Evolutionary conservation across 352 stramenopile genomes (phyloP), one percentile per base, ranked within the genome.

Genomic region (Phytophthora podocarpi): DNA sequence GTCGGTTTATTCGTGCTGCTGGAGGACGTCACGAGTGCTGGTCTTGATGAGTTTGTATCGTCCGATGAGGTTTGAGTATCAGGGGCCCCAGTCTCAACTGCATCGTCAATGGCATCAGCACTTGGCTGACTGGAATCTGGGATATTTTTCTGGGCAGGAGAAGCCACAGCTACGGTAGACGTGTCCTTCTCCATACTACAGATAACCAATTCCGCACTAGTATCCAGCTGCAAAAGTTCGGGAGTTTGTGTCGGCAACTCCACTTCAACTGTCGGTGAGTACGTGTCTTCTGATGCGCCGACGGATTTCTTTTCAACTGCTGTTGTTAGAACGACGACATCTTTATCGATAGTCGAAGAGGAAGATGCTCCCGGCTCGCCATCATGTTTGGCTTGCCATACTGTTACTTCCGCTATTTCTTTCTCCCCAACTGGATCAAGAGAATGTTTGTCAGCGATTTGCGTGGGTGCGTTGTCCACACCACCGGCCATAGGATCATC

Each of bases 261-360:
- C 6, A 8, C 18, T n/a, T 40, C 47, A 24, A 47, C 26, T 45
- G 32, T 13, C 40, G 55, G 34, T 8, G 62, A 52, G 18, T 43
- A 57, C 9, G 23, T n/a, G 15, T 53, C 51, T 28, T 52, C 28
- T 34, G n/a, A 13, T 36, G 21, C 15, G 2, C 32, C 51, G 37
- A 65, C 46, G 20, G 26, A 11, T 48, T 59, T 47, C 46, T 45
- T 55, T 65, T 56, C 16, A 2, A 37, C 27, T 56, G 47, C 8
- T 28, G 13, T 57, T 52, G 62, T 32, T 36, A 61, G 2, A 65
- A 42, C 47, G 56, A 64, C 46, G 20, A 26, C 13, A 28, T 48
- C 47, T 27, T 45, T 40, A 47, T 55, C 45, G 6, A 24, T 41
- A 31, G 18, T 20, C 24, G 18, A 23, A 36, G 31, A 37, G 13